Evolutionary conservation across 768 basidiomycete species (phyloP), one percentile per base, ranked within the genome.

Genomic region (Strobilomyces confusus): DNA sequence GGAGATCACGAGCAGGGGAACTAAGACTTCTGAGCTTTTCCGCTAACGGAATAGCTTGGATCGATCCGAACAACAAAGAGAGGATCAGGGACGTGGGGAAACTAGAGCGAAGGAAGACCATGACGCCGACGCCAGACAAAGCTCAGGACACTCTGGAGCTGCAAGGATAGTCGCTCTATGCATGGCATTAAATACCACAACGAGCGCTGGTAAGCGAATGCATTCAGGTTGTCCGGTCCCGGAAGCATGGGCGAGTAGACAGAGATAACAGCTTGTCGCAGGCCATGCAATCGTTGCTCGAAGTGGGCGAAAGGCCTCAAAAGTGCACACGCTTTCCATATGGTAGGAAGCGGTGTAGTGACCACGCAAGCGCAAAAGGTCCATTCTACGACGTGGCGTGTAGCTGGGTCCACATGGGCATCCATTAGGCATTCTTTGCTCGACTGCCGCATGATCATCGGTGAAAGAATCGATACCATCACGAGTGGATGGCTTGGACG

Each of bases 1-100:
- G 36, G 8, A 68, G 14, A 32, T 57, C 52, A 41, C 59, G 66
- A 23, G 68, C 63, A 19, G 20, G 1, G 1, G 57, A 57, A 46
- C 55, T 69, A 44, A 68, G 59, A 19, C 25, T 26, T n/a, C 34
- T n/a, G 23, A 69, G 57, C 15, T 56, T 69, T 3, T 68, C 57
- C 17, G 44, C 55, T 17, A 70, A 49, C 7, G 66, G 63, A 34
- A 48, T 36, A 4, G 61, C 66, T 5, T 45, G 9, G 1, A 54
- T 40, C 6, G 38, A 51, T 51, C 45, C 43, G 17, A 63, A 32
- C 19, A 58, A 49, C 20, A 55, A 57, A 36, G 45, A 49, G 22
- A 56, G 32, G 9, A 49, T 20, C 1, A 55, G 9, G 9, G 48
- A 48, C 0, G 51, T 49, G 12, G 49, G 34, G 14, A 68, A 6